Evolutionary conservation across 768 basidiomycete species (phyloP), one percentile per base, ranked within the genome.

Genomic region (Pleurotus salmoneostramineus): DNA sequence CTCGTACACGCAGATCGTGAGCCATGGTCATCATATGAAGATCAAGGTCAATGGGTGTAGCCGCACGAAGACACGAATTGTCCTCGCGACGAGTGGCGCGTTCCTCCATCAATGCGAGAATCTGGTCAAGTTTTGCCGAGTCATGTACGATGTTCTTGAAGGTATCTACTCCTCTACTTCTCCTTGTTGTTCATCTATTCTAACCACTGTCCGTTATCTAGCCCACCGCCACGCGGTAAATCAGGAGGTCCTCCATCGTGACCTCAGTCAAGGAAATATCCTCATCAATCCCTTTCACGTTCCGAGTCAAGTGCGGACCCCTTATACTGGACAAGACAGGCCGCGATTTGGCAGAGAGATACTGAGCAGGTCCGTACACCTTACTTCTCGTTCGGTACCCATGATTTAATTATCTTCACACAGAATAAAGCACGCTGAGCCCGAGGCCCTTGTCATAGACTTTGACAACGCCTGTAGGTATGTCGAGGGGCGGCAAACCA

Each of bases 71-170:
- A 31, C 43, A 32, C 15, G 56, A 12, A 5, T 57, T 12, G 27
- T 57, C 17, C 46, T 57, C 31, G 32, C 5, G 4, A 48, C 31
- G 8, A 11, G 10, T 11, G 56, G 56, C 5, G 27, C 31, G 14
- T 15, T 45, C 8, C 17, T 57, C 8, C 14, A 17, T 33, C 4
- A 6, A 7, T 57, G 56, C 46, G 14, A 5, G 4, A 48, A 4
- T 17, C 17, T 48, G 4, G 31, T 57, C 3, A 10, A 47, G 6
- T 48, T 57, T 34, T 14, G 48, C 1, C 48, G 48, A 11, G 33
- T 48, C 3, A 47, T 57, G 56, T 57, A 57, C 15, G 56, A 57
- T 45, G 15, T 47, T 4, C 56, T 57, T 6, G 56, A 57, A 57
- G 6, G 56, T 56, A 11, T 17, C 40, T 42, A 11, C 5, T 31